Evolutionary conservation across 2,329 filamentous ascomycete species (phyloP), one percentile per base, ranked within the genome.

Genomic region (Penicillium capsulatum): DNA sequence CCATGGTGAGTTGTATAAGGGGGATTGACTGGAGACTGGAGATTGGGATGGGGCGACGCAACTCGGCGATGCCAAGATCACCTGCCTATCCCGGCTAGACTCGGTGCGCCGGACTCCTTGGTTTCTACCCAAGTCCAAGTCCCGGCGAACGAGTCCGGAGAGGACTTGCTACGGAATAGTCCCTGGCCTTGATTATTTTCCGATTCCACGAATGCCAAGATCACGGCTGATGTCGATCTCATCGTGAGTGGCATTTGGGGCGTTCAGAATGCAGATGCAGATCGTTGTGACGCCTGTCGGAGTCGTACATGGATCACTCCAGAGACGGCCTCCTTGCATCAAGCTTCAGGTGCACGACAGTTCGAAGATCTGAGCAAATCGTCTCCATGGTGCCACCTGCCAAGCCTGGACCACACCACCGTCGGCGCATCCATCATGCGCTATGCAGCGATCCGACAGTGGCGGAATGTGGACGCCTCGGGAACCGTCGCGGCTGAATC

Each of bases 1-100:
- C 71, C 82, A 87, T 86, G 22, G 22, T 44, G 40, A 33, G 19
- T 28, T 42, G 29, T n/a, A n/a, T n/a, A n/a, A n/a, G 26, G 26
- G 11, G 26, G n/a, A n/a, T 11, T 42, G 33, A 24, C 34, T 33
- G 22, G 39, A 31, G 31, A 37, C 24, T 40, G 35, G 40, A 20
- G 40, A 41, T 38, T 40, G 45, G 35, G 38, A 28, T 7, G 11
- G 11, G 22, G 9, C 26, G 6, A 6, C 4, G 26, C 26, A 14
- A 14, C 10, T n/a, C 11, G 10, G 4, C 26, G 5, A n/a, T n/a
- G 35, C 35, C 29, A 37, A 37, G 34, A 28, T n/a, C 26, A 11
- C 42, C 10, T 28, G 26, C 38, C 42, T 30, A 17, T 40, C 33
- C 33, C 17, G 40, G 36, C 40, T 35, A 33, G 35, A 33, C 29